Base-by-base conservation (phyloP, 148 eudicot species). In the Cornus suecica region DNA sequence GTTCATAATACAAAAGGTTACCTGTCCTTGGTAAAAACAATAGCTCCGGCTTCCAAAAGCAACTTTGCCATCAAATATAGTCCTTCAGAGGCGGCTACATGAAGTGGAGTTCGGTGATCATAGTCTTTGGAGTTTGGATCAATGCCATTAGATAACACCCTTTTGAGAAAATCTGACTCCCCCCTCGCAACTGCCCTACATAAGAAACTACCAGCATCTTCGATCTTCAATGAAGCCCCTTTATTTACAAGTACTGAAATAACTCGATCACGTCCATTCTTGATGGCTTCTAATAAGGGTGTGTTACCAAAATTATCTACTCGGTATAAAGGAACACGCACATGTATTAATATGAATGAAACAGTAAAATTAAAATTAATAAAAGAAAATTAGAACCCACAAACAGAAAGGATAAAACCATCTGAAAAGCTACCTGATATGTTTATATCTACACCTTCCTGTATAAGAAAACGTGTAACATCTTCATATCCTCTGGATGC, bases 401-500 rank as follows among this genome's bases (percentile, higher is more conserved):
- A 73, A 9, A 54, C 8, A 41, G 42, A 23, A 65, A 69, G 1
- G n/a, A 66, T 20, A 58, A 16, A 31, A 58, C 8, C 25, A 25
- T 11, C 29, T 34, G 45, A n/a, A 16, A 76, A 26, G n/a, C 73
- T 51, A 94, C 99, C 99, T 87, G 81, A 76, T 45, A 79, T 30
- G 71, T 92, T 90, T 70, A 93, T 45, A 56, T 88, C 90, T 2
- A 89, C 92, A 45, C 88, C 87, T 77, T 87, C 90, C 82, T 91
- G 89, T 82, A 88, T 81, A 20, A 95, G 99, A 71, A 82, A 91
- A 41, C 28, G 31, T 24, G 76, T 83, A 51, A 95, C 80, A 54
- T 90, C 89, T 76, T 88, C 97, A 61, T 88, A 84, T 71, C 99
- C 99, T 84, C 82, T 82, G 67, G 94, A 87, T 85, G 98, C 97